These are phyloP conservation scores for Candida tibetensis DNA, from an alignment of 805 yeast species.

Conservation along the genomic window DNA sequence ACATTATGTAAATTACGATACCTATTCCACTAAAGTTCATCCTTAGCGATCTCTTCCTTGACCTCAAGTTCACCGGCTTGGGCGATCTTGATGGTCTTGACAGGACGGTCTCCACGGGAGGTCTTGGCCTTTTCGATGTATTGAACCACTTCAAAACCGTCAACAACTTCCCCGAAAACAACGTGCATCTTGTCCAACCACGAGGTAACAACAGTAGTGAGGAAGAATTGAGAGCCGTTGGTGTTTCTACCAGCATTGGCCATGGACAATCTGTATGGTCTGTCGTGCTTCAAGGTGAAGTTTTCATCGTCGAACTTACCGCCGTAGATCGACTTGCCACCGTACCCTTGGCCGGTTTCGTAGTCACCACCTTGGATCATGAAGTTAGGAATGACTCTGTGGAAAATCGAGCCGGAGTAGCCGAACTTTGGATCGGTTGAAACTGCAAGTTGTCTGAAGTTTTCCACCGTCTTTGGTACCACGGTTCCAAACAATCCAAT, in stretches of 20 bases:
- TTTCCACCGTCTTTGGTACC: conserved; percentile 82
- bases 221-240: conserved; percentile 93
- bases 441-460: conserved; percentile 75
- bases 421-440: conserved; percentile 57
- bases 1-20: too few relatives aligned
- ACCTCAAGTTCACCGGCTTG: conserved; percentile 66
- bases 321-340: conserved; percentile 84
- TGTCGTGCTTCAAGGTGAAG: conserved; percentile 63
- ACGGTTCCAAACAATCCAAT: conserved; percentile 85
- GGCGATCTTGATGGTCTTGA: conserved; percentile 57
- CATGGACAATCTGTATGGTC: conserved; percentile 70
- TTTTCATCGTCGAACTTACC: conserved; percentile 74
- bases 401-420: conserved; percentile 65
- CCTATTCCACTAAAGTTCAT: too few relatives aligned
- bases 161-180: conserved; percentile 91
- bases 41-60: conserved; percentile 18
- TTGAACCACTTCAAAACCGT: conserved; percentile 79
- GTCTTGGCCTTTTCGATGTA: conserved; percentile 75
- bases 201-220: conserved; percentile 83
- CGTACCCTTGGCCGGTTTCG: conserved; percentile 66
- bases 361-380: conserved; percentile 91
- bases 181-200: conserved; percentile 97
- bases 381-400: conserved; percentile 67
- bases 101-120: conserved; percentile 68
- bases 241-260: conserved; percentile 76